phyloP scores from a whole-genome alignment of 2,329 filamentous ascomycete species.

The Diaporthe eres region DNA sequence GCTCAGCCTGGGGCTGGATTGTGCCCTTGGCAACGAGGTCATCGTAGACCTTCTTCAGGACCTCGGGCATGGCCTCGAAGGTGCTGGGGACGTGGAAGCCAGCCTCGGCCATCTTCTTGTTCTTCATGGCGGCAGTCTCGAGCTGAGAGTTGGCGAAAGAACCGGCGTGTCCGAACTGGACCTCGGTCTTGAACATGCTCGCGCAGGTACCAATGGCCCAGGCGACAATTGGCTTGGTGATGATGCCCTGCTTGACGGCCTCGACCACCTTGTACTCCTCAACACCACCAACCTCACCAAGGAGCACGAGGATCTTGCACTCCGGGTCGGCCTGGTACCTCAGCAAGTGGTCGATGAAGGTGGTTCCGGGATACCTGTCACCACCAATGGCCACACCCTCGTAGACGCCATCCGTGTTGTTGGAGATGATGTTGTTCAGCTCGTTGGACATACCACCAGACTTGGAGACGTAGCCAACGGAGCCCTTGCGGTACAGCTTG shows the following conservation, averaged over 20 bases:
- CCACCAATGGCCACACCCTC: constrained; percentile 99
- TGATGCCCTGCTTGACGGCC: constrained; percentile 91
- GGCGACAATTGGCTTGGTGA: constrained; percentile 98
- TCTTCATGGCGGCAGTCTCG: constrained; percentile 97
- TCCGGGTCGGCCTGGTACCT: constrained; percentile 96
- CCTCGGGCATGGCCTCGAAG: constrained; percentile 91
- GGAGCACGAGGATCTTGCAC: constrained; percentile 96
- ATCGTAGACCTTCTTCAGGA: constrained; percentile 87
- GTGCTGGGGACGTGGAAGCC: constrained; percentile 96
- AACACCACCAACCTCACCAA: constrained; percentile 98
- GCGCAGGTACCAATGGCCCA: constrained; percentile 99
- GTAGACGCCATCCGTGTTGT: constrained; percentile 97
- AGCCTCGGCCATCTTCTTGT: constrained; percentile 95
- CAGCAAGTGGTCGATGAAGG: constrained; percentile 98
- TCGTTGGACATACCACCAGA: constrained; percentile 99
- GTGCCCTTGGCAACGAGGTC: constrained; percentile 87
- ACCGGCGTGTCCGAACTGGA: constrained; percentile 99
- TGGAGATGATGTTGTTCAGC: constrained; percentile 98
- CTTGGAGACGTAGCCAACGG: constrained; percentile 99
- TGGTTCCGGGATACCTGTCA: constrained; percentile 98
- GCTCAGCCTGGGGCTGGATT: constrained; percentile 89
- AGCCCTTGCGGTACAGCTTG: constrained; percentile 99
- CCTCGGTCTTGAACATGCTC: constrained; percentile 99
- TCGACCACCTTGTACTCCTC: constrained; percentile 99
- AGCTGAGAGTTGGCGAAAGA: constrained; percentile 99